phyloP scores from a whole-genome alignment of 148 eudicot genomes.

The Rhododendron griersonianum region DNA sequence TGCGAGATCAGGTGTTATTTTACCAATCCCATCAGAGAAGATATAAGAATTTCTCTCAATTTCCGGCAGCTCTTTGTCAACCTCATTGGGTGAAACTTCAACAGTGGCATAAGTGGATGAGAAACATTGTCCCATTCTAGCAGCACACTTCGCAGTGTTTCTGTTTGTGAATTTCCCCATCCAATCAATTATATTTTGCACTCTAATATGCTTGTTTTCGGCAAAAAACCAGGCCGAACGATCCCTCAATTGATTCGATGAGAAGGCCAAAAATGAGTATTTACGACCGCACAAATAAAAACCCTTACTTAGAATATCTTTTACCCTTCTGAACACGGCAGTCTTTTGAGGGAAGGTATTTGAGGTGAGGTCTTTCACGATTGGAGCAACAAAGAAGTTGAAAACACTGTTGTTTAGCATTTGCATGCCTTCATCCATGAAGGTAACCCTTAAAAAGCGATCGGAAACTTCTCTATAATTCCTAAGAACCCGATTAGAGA shows the following conservation, averaged over 20 bases:
- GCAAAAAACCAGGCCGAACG: constrained; percentile 99
- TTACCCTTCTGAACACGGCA: constrained; percentile 49
- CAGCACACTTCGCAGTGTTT: constrained; percentile 87
- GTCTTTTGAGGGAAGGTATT: constrained; percentile 46
- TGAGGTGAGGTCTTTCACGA: constrained; percentile 48
- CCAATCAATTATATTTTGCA: constrained; percentile 43
- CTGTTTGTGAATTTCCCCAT: constrained; percentile 65
- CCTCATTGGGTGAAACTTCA: constrained; percentile 48
- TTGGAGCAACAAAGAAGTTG: constrained; percentile 52
- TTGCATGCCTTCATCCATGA: constrained; percentile 88
- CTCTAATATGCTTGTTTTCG: constrained; percentile 36
- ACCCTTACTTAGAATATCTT: constrained; percentile 41
- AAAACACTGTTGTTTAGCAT: constrained; percentile 53
- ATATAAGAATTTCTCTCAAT: constrained; percentile 55
- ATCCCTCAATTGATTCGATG: constrained; percentile 81
- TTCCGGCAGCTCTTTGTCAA: constrained; percentile 40
- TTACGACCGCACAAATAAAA: constrained; percentile 66
- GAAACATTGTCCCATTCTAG: constrained; percentile 91
- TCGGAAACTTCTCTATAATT: constrained; percentile 54
- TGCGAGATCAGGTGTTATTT: constrained; percentile 71
- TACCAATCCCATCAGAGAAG: constrained; percentile 93
- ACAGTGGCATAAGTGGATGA: constrained; percentile 92
- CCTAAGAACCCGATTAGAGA: constrained; percentile 79
- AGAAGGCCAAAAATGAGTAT: constrained; percentile 77
- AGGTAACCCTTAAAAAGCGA: constrained; percentile 78